phyloP scores from a whole-genome alignment of 2,329 filamentous ascomycete species.

The Talaromyces atroroseus region DNA sequence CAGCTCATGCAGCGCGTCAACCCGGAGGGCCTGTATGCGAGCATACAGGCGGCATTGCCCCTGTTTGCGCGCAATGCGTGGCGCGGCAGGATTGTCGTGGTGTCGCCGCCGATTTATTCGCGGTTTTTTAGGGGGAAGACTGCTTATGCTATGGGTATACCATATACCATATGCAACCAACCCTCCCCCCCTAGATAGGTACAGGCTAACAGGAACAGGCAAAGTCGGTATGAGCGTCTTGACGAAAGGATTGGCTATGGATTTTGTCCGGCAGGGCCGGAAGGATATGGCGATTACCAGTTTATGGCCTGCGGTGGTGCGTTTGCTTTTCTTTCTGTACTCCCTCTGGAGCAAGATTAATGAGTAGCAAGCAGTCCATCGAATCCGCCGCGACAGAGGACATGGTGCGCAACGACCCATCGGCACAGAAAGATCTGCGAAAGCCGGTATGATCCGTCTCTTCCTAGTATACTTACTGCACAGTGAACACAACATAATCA shows the following conservation, averaged over 20 bases:
- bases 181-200: too few species aligned
- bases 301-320: conserved; percentile 72
- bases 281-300: conserved; percentile 69
- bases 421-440: conserved; percentile 55
- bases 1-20: conserved; percentile 72
- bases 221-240: conserved; percentile 80
- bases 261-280: conserved; percentile 63
- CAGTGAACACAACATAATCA: too few species aligned
- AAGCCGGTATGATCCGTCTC: conserved; percentile 44
- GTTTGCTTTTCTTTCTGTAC: conserved; percentile 23
- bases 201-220: conserved; percentile 32
- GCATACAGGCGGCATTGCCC: conserved; percentile 63
- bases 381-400: conserved; percentile 67
- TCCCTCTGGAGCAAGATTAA: background rate
- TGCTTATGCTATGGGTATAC: conserved; percentile 64
- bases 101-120: conserved; percentile 79
- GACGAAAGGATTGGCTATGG: conserved; percentile 77
- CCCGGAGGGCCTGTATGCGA: conserved; percentile 68
- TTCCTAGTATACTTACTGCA: background rate
- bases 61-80: conserved; percentile 52
- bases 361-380: conserved; percentile 52
- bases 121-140: conserved; percentile 83
- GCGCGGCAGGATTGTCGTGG: conserved; percentile 65
- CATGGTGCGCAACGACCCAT: conserved; percentile 42
- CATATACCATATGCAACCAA: too few species aligned